A percentile compares a stretch with the other conserved stretches of the same genome.
phyloP scores from a whole-genome alignment of 768 basidiomycete genomes.

The Rhodosporidiobolus sp. region DNA sequence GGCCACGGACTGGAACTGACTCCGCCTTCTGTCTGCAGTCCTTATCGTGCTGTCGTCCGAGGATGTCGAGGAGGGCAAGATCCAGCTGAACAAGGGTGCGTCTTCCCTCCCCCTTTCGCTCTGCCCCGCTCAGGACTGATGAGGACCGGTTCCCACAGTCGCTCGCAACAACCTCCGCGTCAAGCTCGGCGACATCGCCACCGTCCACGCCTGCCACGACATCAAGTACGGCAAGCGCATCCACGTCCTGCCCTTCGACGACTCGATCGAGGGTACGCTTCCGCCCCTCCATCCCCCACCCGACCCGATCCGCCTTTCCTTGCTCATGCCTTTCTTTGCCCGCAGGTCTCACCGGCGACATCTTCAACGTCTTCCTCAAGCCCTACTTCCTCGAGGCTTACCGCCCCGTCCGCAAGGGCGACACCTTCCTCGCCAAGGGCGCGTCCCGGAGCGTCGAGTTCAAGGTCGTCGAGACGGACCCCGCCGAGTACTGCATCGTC shows the following conservation, averaged over 20 bases:
- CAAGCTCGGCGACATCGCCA: conserved; percentile 93
- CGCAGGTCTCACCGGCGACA: conserved; percentile 82
- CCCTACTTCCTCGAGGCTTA: conserved; percentile 99
- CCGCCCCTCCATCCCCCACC: background rate
- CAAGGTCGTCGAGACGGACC: conserved; percentile 98
- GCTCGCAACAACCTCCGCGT: conserved; percentile 98
- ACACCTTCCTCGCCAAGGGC: conserved; percentile 98
- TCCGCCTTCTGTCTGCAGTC: conserved; percentile 52
- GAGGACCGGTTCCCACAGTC: conserved; percentile 53
- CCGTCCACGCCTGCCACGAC: conserved; percentile 91
- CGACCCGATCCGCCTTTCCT: background rate
- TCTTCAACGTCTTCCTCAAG: conserved; percentile 96
- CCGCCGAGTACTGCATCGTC: conserved; percentile 96
- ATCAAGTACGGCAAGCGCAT: conserved; percentile 99
- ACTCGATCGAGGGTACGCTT: conserved; percentile 80
- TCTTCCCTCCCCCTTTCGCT: background rate
- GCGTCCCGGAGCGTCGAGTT: conserved; percentile 87
- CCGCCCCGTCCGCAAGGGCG: conserved; percentile 91
- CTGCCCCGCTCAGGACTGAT: background rate
- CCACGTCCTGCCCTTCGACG: conserved; percentile 94
- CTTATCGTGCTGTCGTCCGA: conserved; percentile 94
- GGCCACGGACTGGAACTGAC: background rate
- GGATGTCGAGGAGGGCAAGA: conserved; percentile 95
- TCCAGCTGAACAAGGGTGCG: conserved; percentile 88
- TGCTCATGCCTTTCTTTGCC: background rate